Evolutionary conservation across 2,329 filamentous ascomycete species (phyloP).

Genomic region (Claviceps monticola): DNA sequence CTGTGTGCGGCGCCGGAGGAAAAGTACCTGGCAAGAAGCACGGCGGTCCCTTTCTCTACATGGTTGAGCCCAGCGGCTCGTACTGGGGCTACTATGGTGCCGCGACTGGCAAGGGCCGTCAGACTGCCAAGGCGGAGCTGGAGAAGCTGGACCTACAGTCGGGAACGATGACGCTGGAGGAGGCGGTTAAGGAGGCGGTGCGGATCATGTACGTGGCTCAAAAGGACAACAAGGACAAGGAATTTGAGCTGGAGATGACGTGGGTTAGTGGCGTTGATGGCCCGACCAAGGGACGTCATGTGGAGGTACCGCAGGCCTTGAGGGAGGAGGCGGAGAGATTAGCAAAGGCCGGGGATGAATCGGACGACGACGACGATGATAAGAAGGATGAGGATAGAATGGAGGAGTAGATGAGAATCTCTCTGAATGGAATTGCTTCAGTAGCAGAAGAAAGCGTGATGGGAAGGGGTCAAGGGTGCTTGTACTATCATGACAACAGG

Average conservation of each 20-base stretch:
- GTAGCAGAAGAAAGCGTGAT: background rate
- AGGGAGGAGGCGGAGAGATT: slow-evolving; percentile 83
- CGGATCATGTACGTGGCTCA: slow-evolving; percentile 95
- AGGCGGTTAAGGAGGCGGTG: slow-evolving; percentile 92
- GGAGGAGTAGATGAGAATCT: slow-evolving; percentile 53
- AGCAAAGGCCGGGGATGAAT: slow-evolving; percentile 81
- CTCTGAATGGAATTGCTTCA: too few species aligned
- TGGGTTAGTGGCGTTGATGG: slow-evolving; percentile 83
- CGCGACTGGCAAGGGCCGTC: slow-evolving; percentile 89
- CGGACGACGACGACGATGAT: slow-evolving; percentile 67
- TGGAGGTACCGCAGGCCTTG: slow-evolving; percentile 84
- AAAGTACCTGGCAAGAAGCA: slow-evolving; percentile 60
- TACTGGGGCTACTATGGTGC: slow-evolving; percentile 99
- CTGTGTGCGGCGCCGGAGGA: slow-evolving; percentile 66
- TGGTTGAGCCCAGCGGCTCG: slow-evolving; percentile 93
- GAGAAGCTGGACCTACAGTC: slow-evolving; percentile 88
- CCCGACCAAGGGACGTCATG: slow-evolving; percentile 82
- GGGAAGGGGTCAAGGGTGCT: slow-evolving; percentile 5
- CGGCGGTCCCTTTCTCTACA: slow-evolving; percentile 89
- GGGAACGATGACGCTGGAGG: slow-evolving; percentile 61
- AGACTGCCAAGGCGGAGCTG: slow-evolving; percentile 93
- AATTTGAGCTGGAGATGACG: slow-evolving; percentile 98
- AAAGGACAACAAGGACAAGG: slow-evolving; percentile 99
- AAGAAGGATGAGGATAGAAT: slow-evolving; percentile 64
- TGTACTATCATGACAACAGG: slow-evolving; percentile 22